Percentiles rank a stretch among this genome's conserved stretches.
Evolutionary conservation across 805 yeast species (phyloP).

Genomic region (Ogataea philodendri): DNA sequence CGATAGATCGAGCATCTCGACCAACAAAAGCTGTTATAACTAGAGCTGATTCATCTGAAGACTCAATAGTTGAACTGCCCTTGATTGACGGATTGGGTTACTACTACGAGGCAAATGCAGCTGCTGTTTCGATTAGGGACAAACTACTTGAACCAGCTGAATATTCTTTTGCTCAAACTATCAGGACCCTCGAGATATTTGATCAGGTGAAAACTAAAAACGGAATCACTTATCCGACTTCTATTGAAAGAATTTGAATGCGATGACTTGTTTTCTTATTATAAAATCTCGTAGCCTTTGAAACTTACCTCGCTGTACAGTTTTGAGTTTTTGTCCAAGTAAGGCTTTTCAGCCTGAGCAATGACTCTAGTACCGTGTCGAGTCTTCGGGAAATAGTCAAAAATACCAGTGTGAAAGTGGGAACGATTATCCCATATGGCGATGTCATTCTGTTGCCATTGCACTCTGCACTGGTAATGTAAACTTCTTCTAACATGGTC

Average conservation of each 20-base stretch:
- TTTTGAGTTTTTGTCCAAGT: constrained; percentile 38
- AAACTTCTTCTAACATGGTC: constrained; percentile 43
- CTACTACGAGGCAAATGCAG: constrained; percentile 54
- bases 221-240: constrained; percentile 40
- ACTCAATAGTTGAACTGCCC: constrained; percentile 30
- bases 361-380: constrained; percentile 25
- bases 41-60: no score
- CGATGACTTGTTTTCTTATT: constrained; percentile 38
- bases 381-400: constrained; percentile 20
- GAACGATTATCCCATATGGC: constrained; percentile 63
- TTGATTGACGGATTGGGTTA: constrained; percentile 43
- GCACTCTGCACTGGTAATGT: constrained; percentile 51
- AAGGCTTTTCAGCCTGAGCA: constrained; percentile 31
- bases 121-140: constrained; percentile 42
- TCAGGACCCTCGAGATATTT: constrained; percentile 43
- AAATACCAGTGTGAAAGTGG: constrained; percentile 40
- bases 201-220: constrained; percentile 44
- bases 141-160: constrained; percentile 37
- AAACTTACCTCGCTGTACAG: constrained; percentile 13
- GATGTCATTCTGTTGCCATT: constrained; percentile 46
- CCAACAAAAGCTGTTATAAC: constrained; percentile 32
- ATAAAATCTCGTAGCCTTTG: constrained; percentile 6
- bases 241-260: constrained; percentile 41
- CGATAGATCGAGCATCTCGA: constrained; percentile 17
- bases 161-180: constrained; percentile 43